Percentiles rank a stretch among this genome's conserved stretches.
phyloP scores from a whole-genome alignment of 2,329 filamentous ascomycete species.

The Penicillium sclerotiorum region DNA sequence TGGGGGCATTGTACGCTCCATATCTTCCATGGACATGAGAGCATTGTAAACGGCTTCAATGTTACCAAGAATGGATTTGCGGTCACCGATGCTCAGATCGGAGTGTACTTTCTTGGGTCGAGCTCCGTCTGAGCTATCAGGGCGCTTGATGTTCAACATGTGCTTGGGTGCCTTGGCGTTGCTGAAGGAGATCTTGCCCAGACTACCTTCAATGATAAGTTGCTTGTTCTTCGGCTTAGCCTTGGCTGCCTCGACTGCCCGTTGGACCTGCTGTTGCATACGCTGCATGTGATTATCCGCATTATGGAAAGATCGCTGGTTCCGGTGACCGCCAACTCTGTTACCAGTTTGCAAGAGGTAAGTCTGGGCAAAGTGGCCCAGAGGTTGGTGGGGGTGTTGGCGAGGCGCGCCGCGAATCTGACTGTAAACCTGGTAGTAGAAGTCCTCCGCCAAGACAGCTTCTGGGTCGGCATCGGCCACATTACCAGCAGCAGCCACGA shows the following conservation, averaged over 20 bases:
- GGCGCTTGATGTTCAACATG: constrained; percentile 89
- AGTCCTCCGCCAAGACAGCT: constrained; percentile 83
- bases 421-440: constrained; percentile 97
- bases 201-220: constrained; percentile 89
- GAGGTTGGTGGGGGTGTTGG: constrained; percentile 87
- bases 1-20: constrained; percentile 77
- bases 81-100: constrained; percentile 66
- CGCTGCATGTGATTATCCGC: constrained; percentile 97
- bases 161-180: constrained; percentile 97
- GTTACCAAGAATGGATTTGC: constrained; percentile 79
- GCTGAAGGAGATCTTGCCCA: constrained; percentile 98
- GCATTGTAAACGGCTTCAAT: constrained; percentile 87
- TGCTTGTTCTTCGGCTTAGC: constrained; percentile 97
- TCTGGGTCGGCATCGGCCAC: constrained; percentile 78
- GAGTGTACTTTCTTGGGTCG: constrained; percentile 53
- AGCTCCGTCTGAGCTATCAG: constrained; percentile 66
- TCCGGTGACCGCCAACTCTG: constrained; percentile 68
- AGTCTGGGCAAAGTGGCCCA: constrained; percentile 96
- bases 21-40: constrained; percentile 92
- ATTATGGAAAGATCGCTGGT: constrained; percentile 72
- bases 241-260: constrained; percentile 95
- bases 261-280: constrained; percentile 98
- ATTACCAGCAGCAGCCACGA: constrained; percentile 89
- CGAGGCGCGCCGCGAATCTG: constrained; percentile 89
- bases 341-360: constrained; percentile 95